Conservation (phyloP, 176 grass and related monocot species). For the Coix lacrymajobi region DNA sequence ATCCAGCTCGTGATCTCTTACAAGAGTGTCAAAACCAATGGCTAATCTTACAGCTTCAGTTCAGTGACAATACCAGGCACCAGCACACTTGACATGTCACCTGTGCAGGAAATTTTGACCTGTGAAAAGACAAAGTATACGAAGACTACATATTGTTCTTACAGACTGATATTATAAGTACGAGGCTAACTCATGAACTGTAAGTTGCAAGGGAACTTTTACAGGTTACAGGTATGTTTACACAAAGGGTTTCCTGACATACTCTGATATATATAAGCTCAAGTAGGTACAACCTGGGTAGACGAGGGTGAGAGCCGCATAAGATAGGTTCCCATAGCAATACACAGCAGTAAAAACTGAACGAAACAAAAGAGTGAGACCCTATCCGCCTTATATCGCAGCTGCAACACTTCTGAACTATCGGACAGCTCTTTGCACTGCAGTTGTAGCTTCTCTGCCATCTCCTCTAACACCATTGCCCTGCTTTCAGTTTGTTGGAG, state of each 20-base stretch:
- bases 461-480: constrained; percentile 31
- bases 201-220: constrained; percentile 3
- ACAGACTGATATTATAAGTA: not conserved
- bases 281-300: constrained; percentile 64
- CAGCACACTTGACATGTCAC: not conserved
- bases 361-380: constrained; percentile 48
- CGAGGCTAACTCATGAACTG: not conserved
- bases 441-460: constrained; percentile 43
- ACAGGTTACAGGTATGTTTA: constrained; percentile 1
- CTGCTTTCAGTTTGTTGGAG: constrained; percentile 31
- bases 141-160: not conserved
- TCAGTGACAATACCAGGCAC: not conserved
- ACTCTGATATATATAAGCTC: too few species aligned
- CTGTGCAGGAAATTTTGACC: not conserved
- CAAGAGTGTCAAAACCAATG: not conserved
- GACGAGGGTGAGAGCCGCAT: constrained; percentile 36
- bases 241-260: not conserved
- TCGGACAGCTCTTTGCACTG: constrained; percentile 33
- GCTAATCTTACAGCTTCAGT: not conserved
- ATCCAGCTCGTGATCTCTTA: not conserved
- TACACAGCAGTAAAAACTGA: constrained; percentile 53
- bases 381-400: constrained; percentile 51
- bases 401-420: constrained; percentile 40
- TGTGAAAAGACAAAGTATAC: not conserved
- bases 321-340: constrained; percentile 48